These are phyloP conservation scores for Puccinia horiana DNA, from an alignment of 1,284 basidiomycete genomes.

Conservation along the genomic window DNA sequence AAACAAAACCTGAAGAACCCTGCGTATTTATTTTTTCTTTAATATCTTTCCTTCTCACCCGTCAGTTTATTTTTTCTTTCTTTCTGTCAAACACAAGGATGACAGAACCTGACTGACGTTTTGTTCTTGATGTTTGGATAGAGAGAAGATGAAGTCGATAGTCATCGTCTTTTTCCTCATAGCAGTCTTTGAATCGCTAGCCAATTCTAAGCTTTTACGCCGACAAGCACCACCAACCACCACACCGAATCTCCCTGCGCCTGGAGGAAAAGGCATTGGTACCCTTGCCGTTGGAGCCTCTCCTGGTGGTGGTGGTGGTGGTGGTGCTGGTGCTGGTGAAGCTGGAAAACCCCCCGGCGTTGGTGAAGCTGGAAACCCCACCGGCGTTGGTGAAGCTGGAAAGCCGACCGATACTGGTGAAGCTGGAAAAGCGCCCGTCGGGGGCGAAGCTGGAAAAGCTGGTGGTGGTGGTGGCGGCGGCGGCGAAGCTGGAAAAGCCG, in stretches of 20 bases:
- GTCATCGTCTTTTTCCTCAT: not conserved
- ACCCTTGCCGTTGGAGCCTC: not conserved
- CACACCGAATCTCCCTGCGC: not conserved
- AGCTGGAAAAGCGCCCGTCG: too few species aligned
- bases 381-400: too few species aligned
- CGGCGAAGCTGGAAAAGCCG: not conserved
- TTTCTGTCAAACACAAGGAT: not conserved
- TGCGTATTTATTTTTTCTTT: not conserved
- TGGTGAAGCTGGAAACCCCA: too few species aligned
- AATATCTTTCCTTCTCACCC: not conserved
- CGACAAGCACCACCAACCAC: not conserved
- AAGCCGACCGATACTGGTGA: too few species aligned
- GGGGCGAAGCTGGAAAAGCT: not conserved
- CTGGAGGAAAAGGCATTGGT: not conserved
- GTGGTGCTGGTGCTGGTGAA: not conserved
- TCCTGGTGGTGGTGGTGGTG: not conserved
- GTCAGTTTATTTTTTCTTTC: not conserved
- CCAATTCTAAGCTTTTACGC: not conserved
- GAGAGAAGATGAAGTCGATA: not conserved
- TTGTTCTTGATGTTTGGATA: not conserved
- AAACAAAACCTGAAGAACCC: not conserved
- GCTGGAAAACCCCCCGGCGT: not conserved
- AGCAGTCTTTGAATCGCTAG: not conserved
- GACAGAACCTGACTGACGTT: not conserved
- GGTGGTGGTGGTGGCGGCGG: not conserved